Evolutionary conservation across 2,329 filamentous ascomycete genomes (phyloP).

Genomic region (Aquanectria penicillioides): DNA sequence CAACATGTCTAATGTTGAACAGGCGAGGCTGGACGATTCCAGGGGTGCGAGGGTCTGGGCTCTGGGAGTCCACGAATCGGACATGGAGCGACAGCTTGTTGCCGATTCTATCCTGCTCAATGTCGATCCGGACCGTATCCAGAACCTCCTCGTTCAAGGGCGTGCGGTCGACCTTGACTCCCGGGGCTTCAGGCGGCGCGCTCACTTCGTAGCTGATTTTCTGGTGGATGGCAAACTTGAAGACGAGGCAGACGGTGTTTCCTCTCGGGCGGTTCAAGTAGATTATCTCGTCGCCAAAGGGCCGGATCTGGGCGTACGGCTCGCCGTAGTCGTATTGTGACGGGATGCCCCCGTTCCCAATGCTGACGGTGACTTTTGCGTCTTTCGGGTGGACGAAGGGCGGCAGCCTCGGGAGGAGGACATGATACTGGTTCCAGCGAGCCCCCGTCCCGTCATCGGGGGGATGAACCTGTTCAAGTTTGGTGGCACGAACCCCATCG

Average conservation of each 20-base stretch:
- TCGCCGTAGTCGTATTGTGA: constrained; percentile 5
- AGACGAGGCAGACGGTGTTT: constrained; percentile 21
- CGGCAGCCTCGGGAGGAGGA: background rate
- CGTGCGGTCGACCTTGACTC: background rate
- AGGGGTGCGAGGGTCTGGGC: background rate
- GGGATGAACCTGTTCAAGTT: background rate
- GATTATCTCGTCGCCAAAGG: constrained; percentile 9
- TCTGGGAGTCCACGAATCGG: constrained; percentile 28
- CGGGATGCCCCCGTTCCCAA: constrained; percentile 21
- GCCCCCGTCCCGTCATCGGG: background rate
- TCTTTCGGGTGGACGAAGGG: background rate
- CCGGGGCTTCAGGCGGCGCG: background rate
- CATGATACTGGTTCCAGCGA: background rate
- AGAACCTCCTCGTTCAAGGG: constrained; percentile 6
- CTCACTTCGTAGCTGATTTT: background rate
- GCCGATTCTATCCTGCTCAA: constrained; percentile 20
- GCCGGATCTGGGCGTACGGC: constrained; percentile 12
- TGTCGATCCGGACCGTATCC: constrained; percentile 32
- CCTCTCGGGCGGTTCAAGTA: constrained; percentile 13
- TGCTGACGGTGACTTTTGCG: constrained; percentile 9
- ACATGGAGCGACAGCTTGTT: constrained; percentile 30
- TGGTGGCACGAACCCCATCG: background rate
- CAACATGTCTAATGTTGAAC: constrained; percentile 23
- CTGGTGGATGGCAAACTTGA: constrained; percentile 18
- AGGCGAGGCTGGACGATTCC: constrained; percentile 12